Base-by-base conservation (phyloP, 495 filamentous ascomycete genomes). In the Penicillium macrosclerotiorum region DNA sequence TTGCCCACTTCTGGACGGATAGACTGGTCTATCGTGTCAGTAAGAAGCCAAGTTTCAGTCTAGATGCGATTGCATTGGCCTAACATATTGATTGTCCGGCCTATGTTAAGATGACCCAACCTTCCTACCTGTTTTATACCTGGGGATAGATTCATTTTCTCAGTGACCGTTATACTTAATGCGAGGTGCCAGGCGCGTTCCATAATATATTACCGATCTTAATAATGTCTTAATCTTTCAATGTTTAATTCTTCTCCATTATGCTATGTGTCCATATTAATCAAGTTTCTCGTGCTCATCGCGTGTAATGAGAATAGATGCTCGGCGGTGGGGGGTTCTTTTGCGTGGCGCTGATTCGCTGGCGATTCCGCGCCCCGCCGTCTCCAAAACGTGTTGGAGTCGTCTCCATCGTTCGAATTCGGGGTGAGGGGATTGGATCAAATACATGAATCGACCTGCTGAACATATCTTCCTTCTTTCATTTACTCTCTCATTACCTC, bases 1-100 rank as follows among this genome's bases (percentile, higher is more conserved):
- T 86, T 37, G 76, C 69, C 44, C 83, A 87, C 55, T 82, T 87
- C 56, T 85, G 79, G 73, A 85, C 82, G 0, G 60, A 83, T 25
- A 71, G 81, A 39, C 48, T 87, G 45, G 79, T 81, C 14, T 87
- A 86, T 63, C 73, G 76, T 3, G 82, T 86, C 45, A 84, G 79
- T 59, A 80, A 81, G 67, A 87, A 86, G 60, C 67, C 67, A 8
- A 53, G 59, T 3, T 75, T 66, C 24, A 45, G 2, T 13, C 23
- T 44, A 9, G 57, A 55, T 1, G 49, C 49, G 22, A 36, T 45
- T n/a, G n/a, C n/a, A n/a, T n/a, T 20, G 47, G 36, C 4, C 23
- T 49, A 25, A 42, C 50, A 22, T 56, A 38, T 14, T 16, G 34
- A 20, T n/a, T 16, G 29, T 45, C 30, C 25, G 18, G 17, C 32